phyloP scores from a whole-genome alignment of 805 yeast genomes.

The Zygoascus biomembranicola region DNA sequence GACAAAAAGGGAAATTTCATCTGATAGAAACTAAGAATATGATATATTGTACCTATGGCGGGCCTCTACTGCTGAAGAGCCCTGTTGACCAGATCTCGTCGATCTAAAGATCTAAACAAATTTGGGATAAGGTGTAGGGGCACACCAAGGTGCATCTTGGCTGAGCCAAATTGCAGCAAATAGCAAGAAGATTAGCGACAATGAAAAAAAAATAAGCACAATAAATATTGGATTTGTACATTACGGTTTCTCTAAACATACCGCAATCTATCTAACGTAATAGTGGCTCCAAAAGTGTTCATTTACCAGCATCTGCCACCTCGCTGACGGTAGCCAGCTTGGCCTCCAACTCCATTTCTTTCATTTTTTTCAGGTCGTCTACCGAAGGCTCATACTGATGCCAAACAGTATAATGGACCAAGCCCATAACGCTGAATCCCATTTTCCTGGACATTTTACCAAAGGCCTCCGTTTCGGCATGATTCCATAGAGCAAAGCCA shows the following conservation, averaged over 20 bases:
- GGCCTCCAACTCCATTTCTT: constrained; percentile 26
- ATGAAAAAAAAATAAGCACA: not conserved
- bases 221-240: not conserved
- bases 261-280: no score
- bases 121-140: no score
- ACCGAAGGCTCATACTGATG: constrained; percentile 92
- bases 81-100: no score
- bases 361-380: constrained; percentile 70
- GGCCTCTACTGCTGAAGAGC: no score
- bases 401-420: constrained; percentile 95
- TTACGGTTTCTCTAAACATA: not conserved
- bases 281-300: no score
- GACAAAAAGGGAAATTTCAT: no score
- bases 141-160: no score
- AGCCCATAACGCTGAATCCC: constrained; percentile 81
- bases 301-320: not conserved
- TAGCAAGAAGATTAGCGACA: no score
- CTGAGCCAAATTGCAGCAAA: no score
- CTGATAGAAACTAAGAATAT: no score
- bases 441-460: constrained; percentile 81
- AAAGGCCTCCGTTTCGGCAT: constrained; percentile 96
- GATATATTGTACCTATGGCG: no score
- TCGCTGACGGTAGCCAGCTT: constrained; percentile 7
- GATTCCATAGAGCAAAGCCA: constrained; percentile 88
- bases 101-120: no score